These are phyloP conservation scores for Lichtheimia corymbifera DNA, from an alignment of 371 early-diverging fungal genomes.

Conservation along the genomic window DNA sequence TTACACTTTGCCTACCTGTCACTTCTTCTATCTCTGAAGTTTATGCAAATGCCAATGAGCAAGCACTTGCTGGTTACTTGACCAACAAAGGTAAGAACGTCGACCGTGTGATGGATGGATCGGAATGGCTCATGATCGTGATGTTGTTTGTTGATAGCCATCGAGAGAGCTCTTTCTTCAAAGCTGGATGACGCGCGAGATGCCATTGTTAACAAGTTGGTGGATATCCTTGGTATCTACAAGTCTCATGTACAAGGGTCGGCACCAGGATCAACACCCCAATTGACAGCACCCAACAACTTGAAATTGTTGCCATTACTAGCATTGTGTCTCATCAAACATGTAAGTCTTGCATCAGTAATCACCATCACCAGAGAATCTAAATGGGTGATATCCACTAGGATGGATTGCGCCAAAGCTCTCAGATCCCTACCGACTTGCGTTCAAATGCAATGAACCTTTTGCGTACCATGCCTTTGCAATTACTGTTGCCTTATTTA, in stretches of 20 bases:
- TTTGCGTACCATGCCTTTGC: constrained; percentile 79
- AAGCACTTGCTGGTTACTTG: constrained; percentile 79
- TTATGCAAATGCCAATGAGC: constrained; percentile 83
- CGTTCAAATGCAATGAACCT: constrained; percentile 73
- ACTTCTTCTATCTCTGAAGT: constrained; percentile 80
- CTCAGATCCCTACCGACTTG: constrained; percentile 73
- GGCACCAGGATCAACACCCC: constrained; percentile 76
- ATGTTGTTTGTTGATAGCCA: constrained; percentile 29
- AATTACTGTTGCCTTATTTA: constrained; percentile 71
- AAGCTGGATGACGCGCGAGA: constrained; percentile 96
- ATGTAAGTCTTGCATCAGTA: constrained; percentile 41
- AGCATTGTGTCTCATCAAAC: constrained; percentile 80
- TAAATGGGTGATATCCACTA: constrained; percentile 11
- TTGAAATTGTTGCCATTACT: constrained; percentile 86
- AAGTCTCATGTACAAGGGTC: constrained; percentile 77
- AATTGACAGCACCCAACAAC: constrained; percentile 83
- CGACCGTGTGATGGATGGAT: not conserved
- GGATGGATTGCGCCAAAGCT: constrained; percentile 66
- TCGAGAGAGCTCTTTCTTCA: constrained; percentile 83
- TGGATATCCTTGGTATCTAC: constrained; percentile 86
- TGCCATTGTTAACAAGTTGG: constrained; percentile 83
- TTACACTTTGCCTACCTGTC: constrained; percentile 91
- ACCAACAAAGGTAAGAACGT: constrained; percentile 74
- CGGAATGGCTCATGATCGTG: not conserved
- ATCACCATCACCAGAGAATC: not conserved